Conservation (phyloP, 306 rosid species). For the Malus fusca region DNA sequence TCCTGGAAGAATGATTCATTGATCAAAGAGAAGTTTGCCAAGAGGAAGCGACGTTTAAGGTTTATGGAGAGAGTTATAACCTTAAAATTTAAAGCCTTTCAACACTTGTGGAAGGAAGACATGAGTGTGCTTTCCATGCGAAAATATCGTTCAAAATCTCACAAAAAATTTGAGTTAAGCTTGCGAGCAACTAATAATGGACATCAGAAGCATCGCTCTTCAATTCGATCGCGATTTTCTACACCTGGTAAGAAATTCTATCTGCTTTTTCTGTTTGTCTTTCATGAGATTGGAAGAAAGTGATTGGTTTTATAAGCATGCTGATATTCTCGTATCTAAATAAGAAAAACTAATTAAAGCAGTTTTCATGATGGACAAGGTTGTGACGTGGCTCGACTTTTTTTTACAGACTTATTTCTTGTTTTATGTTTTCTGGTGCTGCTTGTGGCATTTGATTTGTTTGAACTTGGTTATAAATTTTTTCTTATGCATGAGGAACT, state of each 20-base stretch:
- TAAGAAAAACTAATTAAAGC: not conserved
- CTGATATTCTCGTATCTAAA: not conserved
- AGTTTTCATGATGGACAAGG: not conserved
- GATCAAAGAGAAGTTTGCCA: conserved; percentile 46
- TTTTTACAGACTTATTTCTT: not conserved
- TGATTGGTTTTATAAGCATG: not conserved
- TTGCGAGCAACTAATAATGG: conserved; percentile 43
- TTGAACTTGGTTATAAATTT: not conserved
- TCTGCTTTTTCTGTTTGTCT: not conserved
- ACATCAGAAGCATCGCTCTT: conserved; percentile 69
- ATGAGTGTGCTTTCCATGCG: conserved; percentile 46
- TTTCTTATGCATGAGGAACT: not conserved
- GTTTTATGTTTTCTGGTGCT: not conserved
- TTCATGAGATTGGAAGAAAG: not conserved
- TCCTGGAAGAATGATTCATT: conserved; percentile 15
- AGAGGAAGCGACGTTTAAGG: conserved; percentile 47
- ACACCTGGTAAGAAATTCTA: conserved; percentile 48
- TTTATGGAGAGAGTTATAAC: conserved; percentile 74
- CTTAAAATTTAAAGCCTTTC: conserved; percentile 72
- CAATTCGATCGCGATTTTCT: conserved; percentile 58
- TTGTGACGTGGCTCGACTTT: not conserved
- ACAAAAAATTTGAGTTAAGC: conserved; percentile 58
- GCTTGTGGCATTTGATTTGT: not conserved
- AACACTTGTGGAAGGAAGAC: conserved; percentile 82
- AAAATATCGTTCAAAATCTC: conserved; percentile 66